Evolutionary conservation across 306 rosid species (phyloP).

Genomic region (Echinosophora koreensis): DNA sequence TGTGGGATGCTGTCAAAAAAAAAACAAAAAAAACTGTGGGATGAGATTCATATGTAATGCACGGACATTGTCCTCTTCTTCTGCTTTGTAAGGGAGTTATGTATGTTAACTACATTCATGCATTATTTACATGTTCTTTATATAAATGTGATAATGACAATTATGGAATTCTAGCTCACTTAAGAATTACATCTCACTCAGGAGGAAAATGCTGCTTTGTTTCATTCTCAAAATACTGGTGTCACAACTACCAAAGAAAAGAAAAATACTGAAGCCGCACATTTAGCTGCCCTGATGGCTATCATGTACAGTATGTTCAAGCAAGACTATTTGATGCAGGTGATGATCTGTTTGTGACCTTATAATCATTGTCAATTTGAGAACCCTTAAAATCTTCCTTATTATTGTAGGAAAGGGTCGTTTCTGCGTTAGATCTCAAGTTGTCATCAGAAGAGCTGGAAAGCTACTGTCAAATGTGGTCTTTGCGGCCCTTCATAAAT

Average conservation of each 20-base stretch:
- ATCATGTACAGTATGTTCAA: slow-evolving; percentile 68
- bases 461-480: slow-evolving; percentile 84
- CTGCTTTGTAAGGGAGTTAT: slow-evolving; percentile 16
- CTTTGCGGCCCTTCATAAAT: slow-evolving; percentile 61
- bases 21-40: no score
- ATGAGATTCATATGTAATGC: not conserved
- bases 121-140: slow-evolving; percentile 35
- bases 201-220: slow-evolving; percentile 51
- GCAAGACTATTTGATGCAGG: slow-evolving; percentile 86
- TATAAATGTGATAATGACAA: slow-evolving; percentile 7
- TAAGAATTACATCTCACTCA: slow-evolving; percentile 39
- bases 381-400: slow-evolving; percentile 9
- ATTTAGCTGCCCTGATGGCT: slow-evolving; percentile 66
- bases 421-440: slow-evolving; percentile 66
- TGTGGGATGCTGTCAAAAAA: no score
- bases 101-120: slow-evolving; percentile 32
- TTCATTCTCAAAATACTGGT: slow-evolving; percentile 45
- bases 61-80: slow-evolving; percentile 8
- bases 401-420: slow-evolving; percentile 69
- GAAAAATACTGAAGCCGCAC: slow-evolving; percentile 48
- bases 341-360: slow-evolving; percentile 38
- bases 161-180: slow-evolving; percentile 18
- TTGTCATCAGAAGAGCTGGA: slow-evolving; percentile 70
- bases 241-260: slow-evolving; percentile 28
- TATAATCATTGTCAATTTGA: slow-evolving; percentile 23